These are phyloP conservation scores for Malus fusca DNA, from an alignment of 306 rosid genomes.

Conservation along the genomic window DNA sequence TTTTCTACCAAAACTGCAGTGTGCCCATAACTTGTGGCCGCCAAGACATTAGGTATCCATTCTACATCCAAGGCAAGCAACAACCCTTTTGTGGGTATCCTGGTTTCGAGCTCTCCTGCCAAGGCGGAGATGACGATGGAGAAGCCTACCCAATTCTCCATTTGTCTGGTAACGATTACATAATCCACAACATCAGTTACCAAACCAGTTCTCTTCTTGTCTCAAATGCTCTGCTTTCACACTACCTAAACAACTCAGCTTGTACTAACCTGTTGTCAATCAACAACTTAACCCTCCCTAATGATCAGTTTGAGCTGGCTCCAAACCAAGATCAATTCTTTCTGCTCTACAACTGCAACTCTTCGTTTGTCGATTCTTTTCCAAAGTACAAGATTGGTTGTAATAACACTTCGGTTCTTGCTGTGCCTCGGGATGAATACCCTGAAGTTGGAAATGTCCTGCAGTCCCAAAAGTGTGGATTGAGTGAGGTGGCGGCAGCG, in stretches of 20 bases:
- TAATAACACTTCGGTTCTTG: slow-evolving; percentile 19
- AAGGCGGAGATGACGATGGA: background rate
- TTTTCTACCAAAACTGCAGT: slow-evolving; percentile 22
- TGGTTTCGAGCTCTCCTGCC: slow-evolving; percentile 42
- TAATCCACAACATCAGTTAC: slow-evolving; percentile 34
- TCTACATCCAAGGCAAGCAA: slow-evolving; percentile 27
- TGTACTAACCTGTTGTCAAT: slow-evolving; percentile 2
- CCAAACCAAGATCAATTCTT: background rate
- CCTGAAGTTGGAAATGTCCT: background rate
- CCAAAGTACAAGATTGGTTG: slow-evolving; percentile 19
- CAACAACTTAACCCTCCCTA: slow-evolving; percentile 6
- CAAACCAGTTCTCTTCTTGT: slow-evolving; percentile 14
- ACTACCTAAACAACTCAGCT: background rate
- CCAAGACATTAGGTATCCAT: slow-evolving; percentile 41
- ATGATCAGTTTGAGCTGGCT: background rate
- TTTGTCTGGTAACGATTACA: slow-evolving; percentile 3
- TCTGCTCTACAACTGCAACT: slow-evolving; percentile 29
- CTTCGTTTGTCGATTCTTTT: background rate
- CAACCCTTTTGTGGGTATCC: slow-evolving; percentile 41
- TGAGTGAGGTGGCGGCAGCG: background rate
- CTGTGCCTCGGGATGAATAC: slow-evolving; percentile 9
- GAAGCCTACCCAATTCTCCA: slow-evolving; percentile 25
- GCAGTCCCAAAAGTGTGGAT: slow-evolving; percentile 6
- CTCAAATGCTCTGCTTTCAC: slow-evolving; percentile 25
- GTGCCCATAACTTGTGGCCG: slow-evolving; percentile 25